Evolutionary conservation across 768 basidiomycete species (phyloP).

Genomic region (Gautieria morchelliformis): DNA sequence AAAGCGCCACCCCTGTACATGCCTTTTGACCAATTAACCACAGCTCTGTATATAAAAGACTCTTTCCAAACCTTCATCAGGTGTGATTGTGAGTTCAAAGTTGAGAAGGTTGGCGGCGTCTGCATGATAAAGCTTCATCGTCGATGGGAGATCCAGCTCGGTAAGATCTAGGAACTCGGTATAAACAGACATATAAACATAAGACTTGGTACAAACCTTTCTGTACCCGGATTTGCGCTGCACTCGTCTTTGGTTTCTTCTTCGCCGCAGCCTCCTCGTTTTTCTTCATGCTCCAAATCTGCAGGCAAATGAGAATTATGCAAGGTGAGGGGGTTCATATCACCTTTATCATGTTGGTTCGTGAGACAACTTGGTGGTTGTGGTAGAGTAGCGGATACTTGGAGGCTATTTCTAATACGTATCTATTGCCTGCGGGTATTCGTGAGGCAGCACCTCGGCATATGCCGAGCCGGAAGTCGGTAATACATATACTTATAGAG

Average conservation of each 20-base stretch:
- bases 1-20: conserved; percentile 98
- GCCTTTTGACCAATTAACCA: conserved; percentile 36
- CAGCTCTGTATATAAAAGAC: background rate
- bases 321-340: background rate
- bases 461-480: background rate
- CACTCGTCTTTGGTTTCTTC: conserved; percentile 97
- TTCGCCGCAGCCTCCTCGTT: conserved; percentile 94
- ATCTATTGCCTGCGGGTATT: background rate
- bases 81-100: conserved; percentile 90
- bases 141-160: conserved; percentile 89
- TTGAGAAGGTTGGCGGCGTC: conserved; percentile 93
- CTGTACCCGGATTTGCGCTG: conserved; percentile 98
- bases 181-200: background rate
- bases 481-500: too few species aligned
- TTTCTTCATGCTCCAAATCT: conserved; percentile 99
- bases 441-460: background rate
- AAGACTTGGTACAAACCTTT: conserved; percentile 59
- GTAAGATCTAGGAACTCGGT: conserved; percentile 64
- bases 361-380: background rate
- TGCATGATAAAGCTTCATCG: conserved; percentile 93
- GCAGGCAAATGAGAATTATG: background rate
- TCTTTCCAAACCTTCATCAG: conserved; percentile 75
- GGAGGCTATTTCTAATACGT: too few species aligned
- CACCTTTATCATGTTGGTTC: conserved; percentile 36
- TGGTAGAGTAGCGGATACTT: background rate